A percentile compares a stretch with the other conserved stretches of the same genome.
Conservation (phyloP, 805 yeast genomes). For the Myxozyma sirexii region DNA sequence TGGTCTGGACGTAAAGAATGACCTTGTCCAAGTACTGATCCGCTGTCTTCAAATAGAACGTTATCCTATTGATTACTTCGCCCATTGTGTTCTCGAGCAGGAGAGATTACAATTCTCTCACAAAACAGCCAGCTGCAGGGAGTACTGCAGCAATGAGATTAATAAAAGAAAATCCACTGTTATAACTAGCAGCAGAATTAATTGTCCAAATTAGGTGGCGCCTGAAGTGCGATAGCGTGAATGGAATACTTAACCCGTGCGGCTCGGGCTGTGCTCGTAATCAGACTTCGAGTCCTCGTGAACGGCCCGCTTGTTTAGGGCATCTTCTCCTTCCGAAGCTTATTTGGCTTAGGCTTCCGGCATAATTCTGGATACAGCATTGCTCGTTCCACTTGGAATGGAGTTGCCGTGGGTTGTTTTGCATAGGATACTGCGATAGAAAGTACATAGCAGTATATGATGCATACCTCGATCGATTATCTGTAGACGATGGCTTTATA, state of each 20-base stretch:
- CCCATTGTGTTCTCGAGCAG: not conserved
- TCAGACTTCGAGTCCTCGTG: not conserved
- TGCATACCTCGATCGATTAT: too few relatives aligned
- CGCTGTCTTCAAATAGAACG: conserved; percentile 3
- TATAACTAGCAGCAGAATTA: too few relatives aligned
- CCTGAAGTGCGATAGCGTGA: not conserved
- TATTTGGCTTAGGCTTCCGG: not conserved
- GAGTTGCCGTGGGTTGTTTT: too few relatives aligned
- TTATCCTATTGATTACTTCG: not conserved
- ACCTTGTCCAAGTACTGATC: conserved; percentile 3
- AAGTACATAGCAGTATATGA: too few relatives aligned
- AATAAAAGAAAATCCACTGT: too few relatives aligned
- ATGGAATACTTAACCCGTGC: conserved; percentile 10
- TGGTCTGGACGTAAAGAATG: not conserved
- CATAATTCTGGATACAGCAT: too few relatives aligned
- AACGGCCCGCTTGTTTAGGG: conserved; percentile 4
- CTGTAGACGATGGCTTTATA: too few relatives aligned
- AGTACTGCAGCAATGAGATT: not conserved
- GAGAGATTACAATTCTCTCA: not conserved
- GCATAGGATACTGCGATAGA: too few relatives aligned
- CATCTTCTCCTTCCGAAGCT: not conserved
- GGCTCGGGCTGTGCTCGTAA: not conserved
- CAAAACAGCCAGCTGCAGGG: not conserved
- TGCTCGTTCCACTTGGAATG: too few relatives aligned
- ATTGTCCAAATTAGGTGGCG: conserved; percentile 4